Evolutionary conservation across 179 eudicot species (phyloP).

Genomic region (Patellifolia procumbens): DNA sequence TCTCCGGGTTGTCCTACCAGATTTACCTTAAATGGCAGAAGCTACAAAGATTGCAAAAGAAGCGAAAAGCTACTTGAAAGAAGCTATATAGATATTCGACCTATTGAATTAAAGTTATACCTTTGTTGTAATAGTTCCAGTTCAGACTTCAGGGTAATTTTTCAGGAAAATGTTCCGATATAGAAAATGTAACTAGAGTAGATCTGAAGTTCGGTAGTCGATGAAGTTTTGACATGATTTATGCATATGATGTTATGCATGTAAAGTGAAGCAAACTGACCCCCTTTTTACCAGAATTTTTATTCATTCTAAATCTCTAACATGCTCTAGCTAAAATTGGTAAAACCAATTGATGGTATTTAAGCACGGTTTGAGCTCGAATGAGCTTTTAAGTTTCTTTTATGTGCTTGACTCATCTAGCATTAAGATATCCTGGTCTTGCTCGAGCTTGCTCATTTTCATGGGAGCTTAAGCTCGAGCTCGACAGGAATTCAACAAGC

Average conservation of each 20-base stretch:
- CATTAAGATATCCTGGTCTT: too few relatives aligned
- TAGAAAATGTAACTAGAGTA: slow-evolving; percentile 35
- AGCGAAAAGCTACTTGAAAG: slow-evolving; percentile 58
- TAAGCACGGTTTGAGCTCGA: too few relatives aligned
- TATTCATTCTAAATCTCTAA: too few relatives aligned
- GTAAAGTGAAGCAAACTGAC: background rate
- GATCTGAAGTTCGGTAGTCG: slow-evolving; percentile 9
- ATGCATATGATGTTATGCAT: slow-evolving; percentile 5
- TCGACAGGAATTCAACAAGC: too few relatives aligned
- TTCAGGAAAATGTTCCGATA: background rate
- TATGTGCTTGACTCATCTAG: too few relatives aligned
- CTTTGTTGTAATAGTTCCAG: slow-evolving; percentile 16
- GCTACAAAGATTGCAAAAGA: slow-evolving; percentile 70
- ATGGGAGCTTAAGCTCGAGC: too few relatives aligned
- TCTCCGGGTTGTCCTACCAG: slow-evolving; percentile 88
- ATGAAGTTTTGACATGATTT: slow-evolving; percentile 25
- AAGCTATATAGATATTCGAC: background rate
- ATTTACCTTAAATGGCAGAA: slow-evolving; percentile 91
- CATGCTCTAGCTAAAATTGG: too few relatives aligned
- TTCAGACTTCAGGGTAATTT: slow-evolving; percentile 5
- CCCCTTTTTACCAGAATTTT: too few relatives aligned
- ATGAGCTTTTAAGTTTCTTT: too few relatives aligned
- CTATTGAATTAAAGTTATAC: background rate
- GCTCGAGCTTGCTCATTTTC: too few relatives aligned
- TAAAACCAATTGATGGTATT: too few relatives aligned